Evolutionary conservation across 140 eudicot species (phyloP).

Genomic region (Senecio squalidus): DNA sequence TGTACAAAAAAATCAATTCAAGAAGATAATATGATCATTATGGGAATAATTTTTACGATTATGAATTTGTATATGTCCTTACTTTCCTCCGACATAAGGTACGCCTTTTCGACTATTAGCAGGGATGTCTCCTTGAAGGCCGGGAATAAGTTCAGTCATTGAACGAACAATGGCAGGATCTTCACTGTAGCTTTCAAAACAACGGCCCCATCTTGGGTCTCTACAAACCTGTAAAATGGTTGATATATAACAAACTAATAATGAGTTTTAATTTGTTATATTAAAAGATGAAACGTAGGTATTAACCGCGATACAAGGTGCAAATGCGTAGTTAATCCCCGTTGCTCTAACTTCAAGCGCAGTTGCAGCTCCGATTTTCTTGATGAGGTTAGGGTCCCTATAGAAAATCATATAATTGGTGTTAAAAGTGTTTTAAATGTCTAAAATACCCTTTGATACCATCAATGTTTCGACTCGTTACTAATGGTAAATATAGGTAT

Average conservation of each 20-base stretch:
- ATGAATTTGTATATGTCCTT: constrained; percentile 5
- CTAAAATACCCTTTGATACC: constrained; percentile 17
- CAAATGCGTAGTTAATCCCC: constrained; percentile 50
- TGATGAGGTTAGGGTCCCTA: constrained; percentile 48
- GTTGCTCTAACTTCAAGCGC: constrained; percentile 64
- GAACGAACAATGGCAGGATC: constrained; percentile 48
- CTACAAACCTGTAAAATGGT: constrained; percentile 42
- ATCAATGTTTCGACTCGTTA: no score
- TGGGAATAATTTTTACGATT: neutral
- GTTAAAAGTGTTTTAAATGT: neutral
- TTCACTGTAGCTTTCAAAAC: constrained; percentile 67
- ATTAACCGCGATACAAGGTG: constrained; percentile 51
- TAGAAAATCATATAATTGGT: neutral
- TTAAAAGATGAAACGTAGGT: no score
- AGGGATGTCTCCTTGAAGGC: constrained; percentile 67
- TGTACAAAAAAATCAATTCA: neutral
- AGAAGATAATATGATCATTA: no score
- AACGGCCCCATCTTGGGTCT: constrained; percentile 84
- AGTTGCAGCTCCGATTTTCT: constrained; percentile 54
- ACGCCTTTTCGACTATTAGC: constrained; percentile 39
- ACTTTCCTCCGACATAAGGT: constrained; percentile 69
- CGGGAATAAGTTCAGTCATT: constrained; percentile 55
- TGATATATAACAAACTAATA: neutral
- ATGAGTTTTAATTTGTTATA: no score
- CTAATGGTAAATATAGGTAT: neutral